These are phyloP conservation scores for Colletotrichum gloeosporioides DNA, from an alignment of 2,329 filamentous ascomycete genomes.

Conservation along the genomic window DNA sequence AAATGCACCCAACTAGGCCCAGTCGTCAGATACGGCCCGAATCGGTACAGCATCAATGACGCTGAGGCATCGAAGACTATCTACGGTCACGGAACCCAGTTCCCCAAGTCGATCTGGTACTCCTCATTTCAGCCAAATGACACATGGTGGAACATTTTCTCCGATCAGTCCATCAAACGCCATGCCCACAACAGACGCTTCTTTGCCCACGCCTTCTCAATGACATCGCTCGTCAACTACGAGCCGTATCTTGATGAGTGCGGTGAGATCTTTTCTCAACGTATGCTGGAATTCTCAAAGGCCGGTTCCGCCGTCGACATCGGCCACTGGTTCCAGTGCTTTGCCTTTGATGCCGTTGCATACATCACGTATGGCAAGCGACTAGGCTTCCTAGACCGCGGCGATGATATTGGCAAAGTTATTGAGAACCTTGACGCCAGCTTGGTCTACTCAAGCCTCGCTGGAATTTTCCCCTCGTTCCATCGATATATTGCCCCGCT, in stretches of 20 bases:
- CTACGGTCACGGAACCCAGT: constrained; percentile 33
- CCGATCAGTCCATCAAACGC: constrained; percentile 35
- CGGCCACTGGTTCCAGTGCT: constrained; percentile 49
- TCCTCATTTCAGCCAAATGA: constrained; percentile 25
- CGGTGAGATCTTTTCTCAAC: constrained; percentile 41
- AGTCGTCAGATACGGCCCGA: constrained; percentile 52
- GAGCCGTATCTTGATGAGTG: constrained; percentile 55
- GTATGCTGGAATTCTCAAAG: constrained; percentile 41
- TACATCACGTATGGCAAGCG: constrained; percentile 46
- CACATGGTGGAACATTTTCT: constrained; percentile 32
- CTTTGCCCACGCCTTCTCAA: constrained; percentile 50
- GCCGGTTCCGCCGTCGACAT: constrained; percentile 39
- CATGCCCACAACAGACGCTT: constrained; percentile 43
- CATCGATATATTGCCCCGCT: constrained; percentile 38
- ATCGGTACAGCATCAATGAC: constrained; percentile 51
- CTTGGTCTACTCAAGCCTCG: constrained; percentile 39
- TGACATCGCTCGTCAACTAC: constrained; percentile 52
- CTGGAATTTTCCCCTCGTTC: constrained; percentile 46
- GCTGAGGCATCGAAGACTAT: constrained; percentile 42
- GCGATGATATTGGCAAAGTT: constrained; percentile 48
- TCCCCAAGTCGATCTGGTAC: constrained; percentile 40
- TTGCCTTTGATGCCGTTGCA: constrained; percentile 57
- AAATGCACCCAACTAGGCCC: constrained; percentile 26
- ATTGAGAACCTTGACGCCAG: constrained; percentile 42
- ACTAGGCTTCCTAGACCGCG: constrained; percentile 51